Evolutionary conservation across 2,329 filamentous ascomycete genomes (phyloP).

Genomic region (Grosmannia serpens): DNA sequence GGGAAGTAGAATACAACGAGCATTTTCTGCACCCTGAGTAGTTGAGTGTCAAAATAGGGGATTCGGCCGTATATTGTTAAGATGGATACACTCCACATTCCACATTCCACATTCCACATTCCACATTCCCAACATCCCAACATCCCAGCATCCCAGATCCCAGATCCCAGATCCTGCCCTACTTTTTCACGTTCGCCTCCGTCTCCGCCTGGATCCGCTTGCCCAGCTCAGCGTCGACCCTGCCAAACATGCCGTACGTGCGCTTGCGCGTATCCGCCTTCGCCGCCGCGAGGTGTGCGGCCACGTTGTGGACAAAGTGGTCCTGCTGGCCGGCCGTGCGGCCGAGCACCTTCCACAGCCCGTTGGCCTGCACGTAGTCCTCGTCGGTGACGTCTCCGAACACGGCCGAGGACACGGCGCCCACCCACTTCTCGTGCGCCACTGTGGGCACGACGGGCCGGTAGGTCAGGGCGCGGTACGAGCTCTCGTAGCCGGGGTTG

Average conservation of each 20-base stretch:
- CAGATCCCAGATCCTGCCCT: conserved; percentile 18
- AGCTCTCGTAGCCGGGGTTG: conserved; percentile 46
- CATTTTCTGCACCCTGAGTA: too few species aligned
- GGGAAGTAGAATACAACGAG: too few species aligned
- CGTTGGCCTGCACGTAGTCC: conserved; percentile 38
- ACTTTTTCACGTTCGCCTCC: conserved; percentile 20
- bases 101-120: background rate
- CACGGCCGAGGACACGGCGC: conserved; percentile 29
- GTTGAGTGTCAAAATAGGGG: too few species aligned
- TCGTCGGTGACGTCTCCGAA: conserved; percentile 32
- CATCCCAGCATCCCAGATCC: background rate
- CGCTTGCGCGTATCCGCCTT: conserved; percentile 41
- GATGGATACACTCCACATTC: too few species aligned
- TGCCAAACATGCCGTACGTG: conserved; percentile 50
- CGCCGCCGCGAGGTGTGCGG: conserved; percentile 43
- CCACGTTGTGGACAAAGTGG: conserved; percentile 48
- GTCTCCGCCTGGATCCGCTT: conserved; percentile 39
- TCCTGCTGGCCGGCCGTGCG: conserved; percentile 44
- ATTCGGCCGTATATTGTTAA: too few species aligned
- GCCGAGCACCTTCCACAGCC: conserved; percentile 37
- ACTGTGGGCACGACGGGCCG: conserved; percentile 25
- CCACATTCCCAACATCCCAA: background rate
- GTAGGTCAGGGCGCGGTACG: conserved; percentile 34
- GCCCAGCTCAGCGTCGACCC: conserved; percentile 43
- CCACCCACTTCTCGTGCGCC: conserved; percentile 36